These are phyloP conservation scores for Dactylellina haptotyla DNA, from an alignment of 2,329 filamentous ascomycete genomes.

Conservation along the genomic window DNA sequence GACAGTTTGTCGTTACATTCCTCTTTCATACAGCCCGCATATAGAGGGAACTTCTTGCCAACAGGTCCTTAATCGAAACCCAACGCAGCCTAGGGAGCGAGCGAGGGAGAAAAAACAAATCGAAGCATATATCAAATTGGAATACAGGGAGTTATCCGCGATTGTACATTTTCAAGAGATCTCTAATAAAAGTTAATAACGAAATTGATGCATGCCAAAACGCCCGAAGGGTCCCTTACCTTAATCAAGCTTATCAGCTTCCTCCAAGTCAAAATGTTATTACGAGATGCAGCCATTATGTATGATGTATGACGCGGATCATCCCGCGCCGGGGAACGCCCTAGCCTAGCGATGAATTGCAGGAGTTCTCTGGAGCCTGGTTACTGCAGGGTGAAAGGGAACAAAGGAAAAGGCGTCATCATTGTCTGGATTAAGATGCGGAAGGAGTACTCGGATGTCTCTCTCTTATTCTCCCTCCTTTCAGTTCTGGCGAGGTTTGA, in stretches of 20 bases:
- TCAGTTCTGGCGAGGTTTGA: conserved; percentile 84
- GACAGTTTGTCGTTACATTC: conserved; percentile 46
- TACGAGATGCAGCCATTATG: conserved; percentile 32
- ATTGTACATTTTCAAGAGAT: not conserved
- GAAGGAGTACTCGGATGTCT: no score
- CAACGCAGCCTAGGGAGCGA: no score
- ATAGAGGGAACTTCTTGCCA: not conserved
- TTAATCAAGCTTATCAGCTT: conserved; percentile 37
- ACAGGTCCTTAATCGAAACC: not conserved
- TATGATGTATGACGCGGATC: conserved; percentile 26
- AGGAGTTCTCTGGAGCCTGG: conserved; percentile 2
- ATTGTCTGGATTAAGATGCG: not conserved
- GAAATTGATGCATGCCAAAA: conserved; percentile 18
- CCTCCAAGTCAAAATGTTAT: conserved; percentile 8
- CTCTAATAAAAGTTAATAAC: conserved; percentile 1
- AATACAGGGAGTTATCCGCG: not conserved
- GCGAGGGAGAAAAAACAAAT: not conserved
- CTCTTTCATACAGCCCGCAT: conserved; percentile 46
- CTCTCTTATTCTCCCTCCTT: no score
- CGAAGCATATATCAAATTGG: conserved; percentile 8
- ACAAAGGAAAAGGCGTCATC: conserved; percentile 1
- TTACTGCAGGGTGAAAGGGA: not conserved
- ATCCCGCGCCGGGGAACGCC: conserved; percentile 45
- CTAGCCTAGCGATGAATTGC: conserved; percentile 33
- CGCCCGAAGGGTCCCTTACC: conserved; percentile 22